These are phyloP conservation scores for Cercophora scortea DNA, from an alignment of 495 filamentous ascomycete species.

Conservation along the genomic window DNA sequence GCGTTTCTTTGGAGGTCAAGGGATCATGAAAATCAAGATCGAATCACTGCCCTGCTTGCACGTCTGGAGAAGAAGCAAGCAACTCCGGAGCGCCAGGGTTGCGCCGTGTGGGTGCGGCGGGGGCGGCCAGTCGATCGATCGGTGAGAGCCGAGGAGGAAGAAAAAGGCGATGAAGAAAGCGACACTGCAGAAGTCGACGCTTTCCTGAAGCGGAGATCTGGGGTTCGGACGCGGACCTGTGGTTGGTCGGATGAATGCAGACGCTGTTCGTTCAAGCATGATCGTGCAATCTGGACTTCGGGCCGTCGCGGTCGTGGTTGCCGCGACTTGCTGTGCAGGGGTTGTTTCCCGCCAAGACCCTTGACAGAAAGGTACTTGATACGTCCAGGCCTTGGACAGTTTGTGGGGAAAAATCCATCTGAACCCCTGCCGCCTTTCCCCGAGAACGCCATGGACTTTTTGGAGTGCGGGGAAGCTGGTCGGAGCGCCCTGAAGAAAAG, in stretches of 20 bases:
- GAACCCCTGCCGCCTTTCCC: neutral
- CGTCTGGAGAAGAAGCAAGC: no score
- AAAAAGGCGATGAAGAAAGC: neutral
- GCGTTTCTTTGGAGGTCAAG: no score
- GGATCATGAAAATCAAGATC: no score
- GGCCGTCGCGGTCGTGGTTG: constrained; percentile 17
- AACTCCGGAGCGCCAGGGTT: neutral
- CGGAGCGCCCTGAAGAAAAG: no score
- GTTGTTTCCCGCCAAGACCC: neutral
- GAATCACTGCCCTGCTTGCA: no score
- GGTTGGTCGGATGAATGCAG: constrained; percentile 21
- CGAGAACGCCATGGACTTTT: neutral
- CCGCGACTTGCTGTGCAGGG: constrained; percentile 11
- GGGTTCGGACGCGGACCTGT: neutral
- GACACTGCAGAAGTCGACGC: constrained; percentile 5
- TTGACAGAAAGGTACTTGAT: constrained; percentile 6
- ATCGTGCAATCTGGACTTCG: constrained; percentile 26
- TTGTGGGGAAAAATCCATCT: no score
- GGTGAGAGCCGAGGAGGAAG: neutral
- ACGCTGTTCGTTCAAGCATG: constrained; percentile 8
- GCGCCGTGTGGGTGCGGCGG: neutral
- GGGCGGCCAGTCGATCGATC: neutral
- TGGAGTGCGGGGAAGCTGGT: neutral
- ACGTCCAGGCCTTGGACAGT: neutral
- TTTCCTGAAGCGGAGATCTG: constrained; percentile 13